Percentiles rank a stretch among this genome's conserved stretches.
Evolutionary conservation across 2,329 filamentous ascomycete genomes (phyloP).

Genomic region (Apiospora saccharicola): DNA sequence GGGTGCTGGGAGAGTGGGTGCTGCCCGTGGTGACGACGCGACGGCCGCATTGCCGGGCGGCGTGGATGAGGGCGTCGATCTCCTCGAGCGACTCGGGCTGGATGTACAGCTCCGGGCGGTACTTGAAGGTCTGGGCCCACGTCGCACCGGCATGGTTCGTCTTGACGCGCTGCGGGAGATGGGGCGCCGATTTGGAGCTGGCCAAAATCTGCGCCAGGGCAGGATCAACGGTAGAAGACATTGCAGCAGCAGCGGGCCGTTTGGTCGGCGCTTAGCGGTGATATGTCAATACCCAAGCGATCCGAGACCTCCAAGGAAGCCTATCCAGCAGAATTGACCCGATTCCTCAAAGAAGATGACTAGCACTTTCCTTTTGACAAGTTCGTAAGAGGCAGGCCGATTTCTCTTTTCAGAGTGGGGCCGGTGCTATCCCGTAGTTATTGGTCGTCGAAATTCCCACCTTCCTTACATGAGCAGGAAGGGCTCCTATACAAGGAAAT

Average conservation of each 20-base stretch:
- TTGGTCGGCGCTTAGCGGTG: not conserved
- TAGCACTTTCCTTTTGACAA: not conserved
- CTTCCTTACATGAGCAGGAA: not conserved
- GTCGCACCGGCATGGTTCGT: conserved; percentile 78
- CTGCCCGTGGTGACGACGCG: conserved; percentile 88
- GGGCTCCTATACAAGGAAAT: not conserved
- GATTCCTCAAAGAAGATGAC: not conserved
- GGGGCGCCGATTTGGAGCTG: conserved; percentile 11
- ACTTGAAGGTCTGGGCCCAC: conserved; percentile 94
- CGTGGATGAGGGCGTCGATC: conserved; percentile 81
- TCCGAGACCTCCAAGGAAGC: not conserved
- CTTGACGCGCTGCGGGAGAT: conserved; percentile 21
- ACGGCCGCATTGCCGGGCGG: conserved; percentile 82
- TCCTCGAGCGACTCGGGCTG: conserved; percentile 81
- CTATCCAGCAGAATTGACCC: not conserved
- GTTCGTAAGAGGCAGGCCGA: not conserved
- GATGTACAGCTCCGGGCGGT: conserved; percentile 88
- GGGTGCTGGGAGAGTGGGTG: conserved; percentile 88
- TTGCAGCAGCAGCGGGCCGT: not conserved
- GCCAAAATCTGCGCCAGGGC: conserved; percentile 12
- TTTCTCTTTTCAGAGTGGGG: conserved; percentile 4
- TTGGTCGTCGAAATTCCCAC: not conserved
- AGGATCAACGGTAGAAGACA: not conserved
- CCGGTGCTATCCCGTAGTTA: not conserved
- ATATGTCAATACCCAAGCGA: not conserved